A percentile compares a stretch with the other conserved stretches of the same genome.
These are phyloP conservation scores for Mycena epipterygia DNA, from an alignment of 768 basidiomycete genomes.

Conservation along the genomic window DNA sequence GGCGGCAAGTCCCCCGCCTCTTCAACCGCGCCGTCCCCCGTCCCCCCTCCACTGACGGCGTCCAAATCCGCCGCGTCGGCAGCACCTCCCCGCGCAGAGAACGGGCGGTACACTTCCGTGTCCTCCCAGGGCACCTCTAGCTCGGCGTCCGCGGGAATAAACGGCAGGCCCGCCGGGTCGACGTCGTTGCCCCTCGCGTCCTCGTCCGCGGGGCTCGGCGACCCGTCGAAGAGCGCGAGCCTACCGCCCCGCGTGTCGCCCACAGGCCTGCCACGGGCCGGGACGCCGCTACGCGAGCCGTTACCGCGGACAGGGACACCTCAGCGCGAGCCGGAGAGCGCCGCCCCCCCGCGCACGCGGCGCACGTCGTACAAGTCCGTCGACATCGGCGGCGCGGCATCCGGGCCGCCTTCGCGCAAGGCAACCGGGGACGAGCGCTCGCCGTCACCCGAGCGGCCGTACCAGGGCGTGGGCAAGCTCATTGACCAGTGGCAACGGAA, in stretches of 20 bases:
- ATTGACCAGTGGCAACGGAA: constrained; percentile 93
- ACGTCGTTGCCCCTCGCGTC: constrained; percentile 6
- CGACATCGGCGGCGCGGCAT: constrained; percentile 18
- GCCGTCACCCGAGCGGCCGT: constrained; percentile 82
- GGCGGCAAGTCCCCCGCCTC: constrained; percentile 51
- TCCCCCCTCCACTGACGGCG: constrained; percentile 48
- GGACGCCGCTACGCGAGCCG: constrained; percentile 17
- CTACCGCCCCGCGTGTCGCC: constrained; percentile 30
- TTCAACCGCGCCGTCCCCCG: constrained; percentile 38
- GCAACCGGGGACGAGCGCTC: constrained; percentile 52
- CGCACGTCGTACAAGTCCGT: constrained; percentile 47
- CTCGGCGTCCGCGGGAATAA: constrained; percentile 19
- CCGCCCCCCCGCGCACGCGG: constrained; percentile 41
- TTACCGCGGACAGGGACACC: neutral
- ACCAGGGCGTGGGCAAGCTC: constrained; percentile 85
- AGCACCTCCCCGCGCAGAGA: constrained; percentile 29
- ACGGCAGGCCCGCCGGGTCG: constrained; percentile 15
- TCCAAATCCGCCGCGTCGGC: constrained; percentile 36
- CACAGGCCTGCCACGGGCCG: constrained; percentile 22
- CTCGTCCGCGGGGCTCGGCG: constrained; percentile 13
- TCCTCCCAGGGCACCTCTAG: constrained; percentile 26
- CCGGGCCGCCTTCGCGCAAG: constrained; percentile 34
- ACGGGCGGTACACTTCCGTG: constrained; percentile 31
- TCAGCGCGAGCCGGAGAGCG: constrained; percentile 37
- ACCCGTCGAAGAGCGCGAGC: constrained; percentile 15